Percentiles rank a stretch among this genome's conserved stretches.
phyloP scores from a whole-genome alignment of 2,329 filamentous ascomycete genomes.

The Epichloe sp. region DNA sequence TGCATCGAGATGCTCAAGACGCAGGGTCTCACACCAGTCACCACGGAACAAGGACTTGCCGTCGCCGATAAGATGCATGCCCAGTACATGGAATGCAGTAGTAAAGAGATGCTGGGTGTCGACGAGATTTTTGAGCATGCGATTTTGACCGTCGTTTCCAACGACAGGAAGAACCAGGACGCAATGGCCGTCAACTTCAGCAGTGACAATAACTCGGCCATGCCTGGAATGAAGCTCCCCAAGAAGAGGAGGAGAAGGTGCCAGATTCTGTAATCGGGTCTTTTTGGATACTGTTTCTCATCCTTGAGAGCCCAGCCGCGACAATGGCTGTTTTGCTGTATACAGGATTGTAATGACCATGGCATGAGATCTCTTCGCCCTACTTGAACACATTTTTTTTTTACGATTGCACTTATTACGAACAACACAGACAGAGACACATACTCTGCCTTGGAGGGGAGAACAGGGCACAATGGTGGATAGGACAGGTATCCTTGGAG shows the following conservation, averaged over 20 bases:
- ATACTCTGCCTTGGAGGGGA: background rate
- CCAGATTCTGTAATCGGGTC: conserved; percentile 51
- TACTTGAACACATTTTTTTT: conserved; percentile 23
- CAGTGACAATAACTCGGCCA: conserved; percentile 24
- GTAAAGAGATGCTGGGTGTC: conserved; percentile 91
- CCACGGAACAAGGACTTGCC: conserved; percentile 72
- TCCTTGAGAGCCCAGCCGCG: background rate
- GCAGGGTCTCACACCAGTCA: conserved; percentile 90
- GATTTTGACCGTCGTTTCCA: conserved; percentile 77
- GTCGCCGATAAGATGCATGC: conserved; percentile 92
- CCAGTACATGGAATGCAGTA: conserved; percentile 95
- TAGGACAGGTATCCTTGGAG: conserved; percentile 5
- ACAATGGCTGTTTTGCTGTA: background rate
- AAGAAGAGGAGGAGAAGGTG: conserved; percentile 81
- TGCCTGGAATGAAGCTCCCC: conserved; percentile 32
- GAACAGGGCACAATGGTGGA: conserved; percentile 1
- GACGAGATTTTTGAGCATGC: conserved; percentile 93
- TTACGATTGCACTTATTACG: conserved; percentile 20
- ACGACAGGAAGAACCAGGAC: conserved; percentile 55
- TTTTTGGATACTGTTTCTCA: background rate
- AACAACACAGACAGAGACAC: conserved; percentile 5
- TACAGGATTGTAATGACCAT: conserved; percentile 28
- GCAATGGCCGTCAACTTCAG: conserved; percentile 27
- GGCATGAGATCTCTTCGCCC: conserved; percentile 3
- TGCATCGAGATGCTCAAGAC: conserved; percentile 99